Evolutionary conservation across 139 green algal genomes (phyloP).

Genomic region (Chlamydomonas sphaeroides): DNA sequence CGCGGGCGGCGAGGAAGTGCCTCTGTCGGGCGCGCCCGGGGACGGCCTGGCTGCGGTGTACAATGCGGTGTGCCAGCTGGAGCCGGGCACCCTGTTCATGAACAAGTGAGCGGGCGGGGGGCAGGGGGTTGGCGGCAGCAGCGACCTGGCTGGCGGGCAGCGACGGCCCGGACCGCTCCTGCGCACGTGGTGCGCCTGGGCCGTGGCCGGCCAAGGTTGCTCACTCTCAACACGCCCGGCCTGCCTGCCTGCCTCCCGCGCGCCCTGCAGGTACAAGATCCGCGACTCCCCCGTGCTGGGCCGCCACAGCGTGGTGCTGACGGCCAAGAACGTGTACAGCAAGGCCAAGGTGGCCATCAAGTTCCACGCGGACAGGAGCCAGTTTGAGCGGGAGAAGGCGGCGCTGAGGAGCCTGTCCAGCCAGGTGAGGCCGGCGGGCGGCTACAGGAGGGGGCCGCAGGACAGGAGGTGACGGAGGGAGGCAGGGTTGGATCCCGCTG

Average conservation of each 20-base stretch:
- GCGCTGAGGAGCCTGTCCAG: constrained; percentile 17
- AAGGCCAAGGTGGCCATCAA: constrained; percentile 12
- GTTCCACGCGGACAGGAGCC: constrained; percentile 4
- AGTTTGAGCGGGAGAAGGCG: constrained; percentile 27
- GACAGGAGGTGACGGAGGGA: too few relatives aligned
- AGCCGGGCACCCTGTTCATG: constrained; percentile 18
- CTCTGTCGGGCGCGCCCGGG: background rate
- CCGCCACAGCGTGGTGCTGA: constrained; percentile 35
- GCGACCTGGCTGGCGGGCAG: too few relatives aligned
- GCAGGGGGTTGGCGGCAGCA: too few relatives aligned
- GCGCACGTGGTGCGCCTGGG: too few relatives aligned
- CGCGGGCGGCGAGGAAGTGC: constrained; percentile 13
- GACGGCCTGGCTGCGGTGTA: constrained; percentile 1
- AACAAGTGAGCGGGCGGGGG: constrained; percentile 22
- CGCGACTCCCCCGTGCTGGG: constrained; percentile 11
- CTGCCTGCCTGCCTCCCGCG: background rate
- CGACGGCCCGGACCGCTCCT: too few relatives aligned
- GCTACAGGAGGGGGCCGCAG: too few relatives aligned
- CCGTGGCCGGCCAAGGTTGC: too few relatives aligned
- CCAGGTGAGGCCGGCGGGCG: too few relatives aligned
- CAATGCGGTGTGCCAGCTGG: constrained; percentile 22
- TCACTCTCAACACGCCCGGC: background rate
- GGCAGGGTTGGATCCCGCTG: too few relatives aligned
- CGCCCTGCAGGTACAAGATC: constrained; percentile 29
- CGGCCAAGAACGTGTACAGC: constrained; percentile 37